phyloP scores from a whole-genome alignment of 768 basidiomycete genomes.

The Phlebiopsis gigantea region DNA sequence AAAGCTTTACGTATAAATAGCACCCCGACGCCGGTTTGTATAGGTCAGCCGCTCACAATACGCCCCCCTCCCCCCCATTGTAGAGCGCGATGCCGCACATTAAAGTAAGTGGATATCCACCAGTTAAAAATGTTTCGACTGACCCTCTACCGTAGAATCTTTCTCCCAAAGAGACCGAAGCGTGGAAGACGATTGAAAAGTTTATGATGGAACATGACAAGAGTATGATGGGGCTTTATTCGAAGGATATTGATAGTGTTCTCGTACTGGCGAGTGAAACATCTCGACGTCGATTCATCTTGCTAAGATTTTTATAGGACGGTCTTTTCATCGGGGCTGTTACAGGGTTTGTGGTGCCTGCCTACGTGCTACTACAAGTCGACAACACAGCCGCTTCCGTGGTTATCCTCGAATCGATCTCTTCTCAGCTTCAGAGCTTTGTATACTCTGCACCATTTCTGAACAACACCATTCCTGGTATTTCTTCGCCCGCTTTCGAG shows the following conservation, averaged over 20 bases:
- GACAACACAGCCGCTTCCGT: background rate
- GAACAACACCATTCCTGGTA: background rate
- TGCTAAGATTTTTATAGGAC: background rate
- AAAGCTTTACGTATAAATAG: no score
- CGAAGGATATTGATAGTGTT: background rate
- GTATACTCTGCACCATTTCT: background rate
- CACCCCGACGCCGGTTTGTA: no score
- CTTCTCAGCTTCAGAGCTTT: background rate
- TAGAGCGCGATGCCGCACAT: no score
- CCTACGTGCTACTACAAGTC: background rate
- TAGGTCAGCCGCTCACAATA: no score
- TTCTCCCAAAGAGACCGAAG: no score
- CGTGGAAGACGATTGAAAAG: no score
- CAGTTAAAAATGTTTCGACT: no score
- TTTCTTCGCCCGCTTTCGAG: background rate
- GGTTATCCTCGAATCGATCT: background rate
- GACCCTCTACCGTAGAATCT: no score
- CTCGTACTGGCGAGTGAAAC: background rate
- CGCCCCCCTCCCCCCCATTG: no score
- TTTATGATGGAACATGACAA: no score
- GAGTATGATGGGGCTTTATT: no score
- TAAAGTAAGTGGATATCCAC: no score
- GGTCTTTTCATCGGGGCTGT: conserved; percentile 7
- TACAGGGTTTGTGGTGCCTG: background rate
- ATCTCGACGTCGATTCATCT: background rate